A percentile compares a stretch with the other conserved stretches of the same genome.
Conservation (phyloP, 2,329 filamentous ascomycete genomes). For the Verticillium nubilum region DNA sequence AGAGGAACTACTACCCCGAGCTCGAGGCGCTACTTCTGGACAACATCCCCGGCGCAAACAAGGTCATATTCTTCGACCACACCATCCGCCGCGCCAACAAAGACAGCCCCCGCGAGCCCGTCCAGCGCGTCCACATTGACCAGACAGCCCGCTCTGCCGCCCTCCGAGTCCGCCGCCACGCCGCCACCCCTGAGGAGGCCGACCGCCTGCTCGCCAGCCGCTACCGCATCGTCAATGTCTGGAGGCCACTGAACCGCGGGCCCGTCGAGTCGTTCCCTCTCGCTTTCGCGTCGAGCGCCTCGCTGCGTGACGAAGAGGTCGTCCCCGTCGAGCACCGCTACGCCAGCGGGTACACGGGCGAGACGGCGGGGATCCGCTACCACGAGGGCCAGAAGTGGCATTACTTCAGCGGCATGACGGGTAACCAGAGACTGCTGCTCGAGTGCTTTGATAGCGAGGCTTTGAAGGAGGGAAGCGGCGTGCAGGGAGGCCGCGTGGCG, state of each 20-base stretch:
- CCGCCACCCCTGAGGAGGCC: slow-evolving; percentile 55
- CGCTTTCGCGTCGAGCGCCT: slow-evolving; percentile 61
- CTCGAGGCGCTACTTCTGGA: slow-evolving; percentile 66
- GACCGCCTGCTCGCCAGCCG: slow-evolving; percentile 59
- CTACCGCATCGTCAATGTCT: slow-evolving; percentile 84
- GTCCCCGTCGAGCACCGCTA: slow-evolving; percentile 72
- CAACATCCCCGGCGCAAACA: slow-evolving; percentile 58
- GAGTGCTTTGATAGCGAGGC: slow-evolving; percentile 72
- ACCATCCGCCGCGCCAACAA: slow-evolving; percentile 68
- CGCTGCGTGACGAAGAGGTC: slow-evolving; percentile 57
- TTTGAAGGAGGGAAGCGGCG: slow-evolving; percentile 39
- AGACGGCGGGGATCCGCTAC: slow-evolving; percentile 65
- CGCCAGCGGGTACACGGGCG: slow-evolving; percentile 58
- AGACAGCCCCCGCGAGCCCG: slow-evolving; percentile 59
- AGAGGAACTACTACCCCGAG: slow-evolving; percentile 75
- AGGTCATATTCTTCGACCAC: slow-evolving; percentile 78
- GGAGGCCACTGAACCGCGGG: slow-evolving; percentile 58
- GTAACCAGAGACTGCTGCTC: slow-evolving; percentile 66
- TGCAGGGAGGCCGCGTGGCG: slow-evolving; percentile 52
- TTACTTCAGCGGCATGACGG: slow-evolving; percentile 74
- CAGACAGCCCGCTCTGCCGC: slow-evolving; percentile 65
- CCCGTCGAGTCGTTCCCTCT: slow-evolving; percentile 64
- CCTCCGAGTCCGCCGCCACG: slow-evolving; percentile 62
- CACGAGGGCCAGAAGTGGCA: slow-evolving; percentile 65
- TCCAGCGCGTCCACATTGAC: slow-evolving; percentile 74